These are phyloP conservation scores for Nakataea oryzae DNA, from an alignment of 2,329 filamentous ascomycete species.

Conservation along the genomic window DNA sequence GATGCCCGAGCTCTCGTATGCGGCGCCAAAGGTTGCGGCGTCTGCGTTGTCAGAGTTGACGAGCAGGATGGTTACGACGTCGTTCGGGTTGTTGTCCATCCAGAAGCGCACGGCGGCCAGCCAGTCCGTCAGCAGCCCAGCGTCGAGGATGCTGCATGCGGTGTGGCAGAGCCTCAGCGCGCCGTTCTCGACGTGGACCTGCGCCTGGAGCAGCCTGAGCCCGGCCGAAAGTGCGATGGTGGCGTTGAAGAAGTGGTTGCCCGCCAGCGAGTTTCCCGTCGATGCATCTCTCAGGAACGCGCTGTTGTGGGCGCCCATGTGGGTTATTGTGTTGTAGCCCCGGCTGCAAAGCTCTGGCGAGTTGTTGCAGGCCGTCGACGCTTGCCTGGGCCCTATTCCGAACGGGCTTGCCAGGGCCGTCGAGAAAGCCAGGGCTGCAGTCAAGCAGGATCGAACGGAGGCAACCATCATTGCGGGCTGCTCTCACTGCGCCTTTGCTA, in stretches of 20 bases:
- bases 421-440: not conserved
- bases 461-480: not conserved
- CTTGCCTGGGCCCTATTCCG: not conserved
- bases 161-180: constrained; percentile 62
- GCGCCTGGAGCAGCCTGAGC: constrained; percentile 59
- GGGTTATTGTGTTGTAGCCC: constrained; percentile 65
- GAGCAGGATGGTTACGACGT: constrained; percentile 65
- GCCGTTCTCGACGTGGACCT: constrained; percentile 54
- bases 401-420: not conserved
- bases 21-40: constrained; percentile 40
- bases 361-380: constrained; percentile 60
- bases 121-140: constrained; percentile 55
- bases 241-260: constrained; percentile 67
- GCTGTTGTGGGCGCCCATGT: constrained; percentile 68
- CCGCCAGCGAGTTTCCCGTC: constrained; percentile 51
- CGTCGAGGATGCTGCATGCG: constrained; percentile 56
- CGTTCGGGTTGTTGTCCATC: constrained; percentile 60
- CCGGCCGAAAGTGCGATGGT: constrained; percentile 61
- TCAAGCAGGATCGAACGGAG: not conserved
- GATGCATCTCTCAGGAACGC: constrained; percentile 58
- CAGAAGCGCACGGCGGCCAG: constrained; percentile 53
- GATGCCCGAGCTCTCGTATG: constrained; percentile 49
- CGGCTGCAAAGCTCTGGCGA: constrained; percentile 62
- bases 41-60: constrained; percentile 57
- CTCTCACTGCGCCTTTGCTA: not conserved